Base-by-base conservation (phyloP, 257 asterid genomes). In the Linaria vulgaris region DNA sequence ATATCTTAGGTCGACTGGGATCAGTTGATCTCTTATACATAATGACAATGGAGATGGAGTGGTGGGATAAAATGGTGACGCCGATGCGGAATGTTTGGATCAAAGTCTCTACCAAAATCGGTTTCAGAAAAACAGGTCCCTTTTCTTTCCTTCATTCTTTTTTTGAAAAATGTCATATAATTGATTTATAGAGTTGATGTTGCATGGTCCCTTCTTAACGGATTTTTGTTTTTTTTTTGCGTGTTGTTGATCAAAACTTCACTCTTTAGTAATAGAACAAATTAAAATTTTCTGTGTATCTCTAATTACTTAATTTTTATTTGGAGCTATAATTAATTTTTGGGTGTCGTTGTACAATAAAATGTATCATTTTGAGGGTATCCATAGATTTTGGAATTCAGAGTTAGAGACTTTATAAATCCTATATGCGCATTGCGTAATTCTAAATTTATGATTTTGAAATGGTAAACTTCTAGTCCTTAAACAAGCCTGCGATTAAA, bases 31-130 rank as follows among this genome's bases (percentile, higher is more conserved):
- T 39, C 21, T 37, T 16, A 51, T 51, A 4, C 10, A 1, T 10
- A 56, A 61, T 61, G 52, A 57, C 64, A 73, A 70, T 72, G 79
- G 70, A 41, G 58, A 72, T 70, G 74, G 78, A 69, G 55, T 76
- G 70, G 65, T 76, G 78, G 84, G 70, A 65, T 50, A 79, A 81
- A 63, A 72, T 84, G 82, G 66, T 50, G 68, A 56, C 50, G 34
- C 87, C 90, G 3, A 53, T 89, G 69, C 76, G 69, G 63, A 79
- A 75, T 66, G 88, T 76, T 21, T 82, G 87, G 87, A 22, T 30
- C 72, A 84, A 74, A 67, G 68, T 83, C 27, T 83, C 88, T 6
- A 64, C 43, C 54, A 70, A 72, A 30, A 31, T 85, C 24, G 68
- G 69, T 24, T 65, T 68, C 38, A 78, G 57, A 45, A 79, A 74